Conservation (phyloP, 176 grass and related monocot species). For the Juncus inflexus region DNA sequence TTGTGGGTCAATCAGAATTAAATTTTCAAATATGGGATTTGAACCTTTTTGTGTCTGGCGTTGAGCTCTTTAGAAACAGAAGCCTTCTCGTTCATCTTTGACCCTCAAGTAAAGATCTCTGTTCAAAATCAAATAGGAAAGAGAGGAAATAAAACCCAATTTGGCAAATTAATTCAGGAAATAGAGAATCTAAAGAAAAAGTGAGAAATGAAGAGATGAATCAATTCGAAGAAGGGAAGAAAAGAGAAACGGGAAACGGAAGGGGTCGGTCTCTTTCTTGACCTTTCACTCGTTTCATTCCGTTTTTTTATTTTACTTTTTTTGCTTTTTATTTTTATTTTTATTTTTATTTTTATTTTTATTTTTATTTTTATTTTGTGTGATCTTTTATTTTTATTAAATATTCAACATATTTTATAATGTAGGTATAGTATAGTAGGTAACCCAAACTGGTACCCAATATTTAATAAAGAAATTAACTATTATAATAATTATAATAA, state of each 20-base stretch:
- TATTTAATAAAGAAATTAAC: no score
- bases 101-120: conserved; percentile 7
- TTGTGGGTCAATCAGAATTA: not conserved
- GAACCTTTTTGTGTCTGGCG: conserved; percentile 91
- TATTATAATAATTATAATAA: no score
- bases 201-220: not conserved
- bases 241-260: conserved; percentile 22
- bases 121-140: not conserved
- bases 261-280: conserved; percentile 22
- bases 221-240: not conserved
- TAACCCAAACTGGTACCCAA: no score
- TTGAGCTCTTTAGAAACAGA: conserved; percentile 96
- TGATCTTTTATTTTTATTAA: conserved; percentile 2
- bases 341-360: conserved; percentile 16
- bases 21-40: conserved; percentile 29
- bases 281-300: not conserved
- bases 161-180: not conserved
- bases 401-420: not conserved
- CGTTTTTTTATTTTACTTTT: not conserved
- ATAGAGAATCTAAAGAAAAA: not conserved
- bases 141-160: not conserved
- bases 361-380: not conserved
- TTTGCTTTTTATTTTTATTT: not conserved
- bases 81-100: conserved; percentile 86
- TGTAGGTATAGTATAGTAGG: not conserved